Conservation (phyloP, 805 yeast genomes). For the Hanseniaspora mollemarum region DNA sequence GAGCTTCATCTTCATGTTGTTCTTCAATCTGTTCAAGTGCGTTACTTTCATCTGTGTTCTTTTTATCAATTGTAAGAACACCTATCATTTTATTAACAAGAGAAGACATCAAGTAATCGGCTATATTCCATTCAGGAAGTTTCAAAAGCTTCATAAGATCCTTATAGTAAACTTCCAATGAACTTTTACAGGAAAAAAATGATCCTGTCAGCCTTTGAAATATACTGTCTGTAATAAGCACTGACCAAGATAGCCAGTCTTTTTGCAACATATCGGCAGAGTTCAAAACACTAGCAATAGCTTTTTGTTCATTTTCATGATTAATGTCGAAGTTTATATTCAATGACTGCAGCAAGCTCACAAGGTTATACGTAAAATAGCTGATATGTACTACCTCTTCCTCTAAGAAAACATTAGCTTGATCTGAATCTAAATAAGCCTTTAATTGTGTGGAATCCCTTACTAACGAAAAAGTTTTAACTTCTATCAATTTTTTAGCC, state of each 20-base stretch:
- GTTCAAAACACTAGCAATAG: slow-evolving; percentile 4
- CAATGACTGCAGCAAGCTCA: slow-evolving; percentile 22
- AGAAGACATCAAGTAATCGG: slow-evolving; percentile 1
- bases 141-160: slow-evolving; percentile 2
- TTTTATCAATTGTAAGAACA: slow-evolving; percentile 10
- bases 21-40: slow-evolving; percentile 9
- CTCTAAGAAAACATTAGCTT: not conserved
- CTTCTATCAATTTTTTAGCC: slow-evolving; percentile 22
- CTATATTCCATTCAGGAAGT: not conserved
- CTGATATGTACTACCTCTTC: slow-evolving; percentile 19
- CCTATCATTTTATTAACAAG: slow-evolving; percentile 2
- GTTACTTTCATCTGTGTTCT: slow-evolving; percentile 18
- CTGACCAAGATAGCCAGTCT: slow-evolving; percentile 16
- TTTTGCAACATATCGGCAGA: slow-evolving; percentile 14
- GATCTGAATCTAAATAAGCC: not conserved
- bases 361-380: slow-evolving; percentile 26
- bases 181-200: slow-evolving; percentile 14
- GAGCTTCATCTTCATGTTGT: slow-evolving; percentile 19
- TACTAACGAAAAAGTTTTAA: slow-evolving; percentile 9
- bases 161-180: slow-evolving; percentile 2
- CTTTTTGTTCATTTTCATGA: slow-evolving; percentile 2
- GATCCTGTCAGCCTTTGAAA: slow-evolving; percentile 21
- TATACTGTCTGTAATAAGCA: slow-evolving; percentile 24
- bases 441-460: not conserved
- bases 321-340: not conserved